Conservation (phyloP, 1,139 yeast genomes). For the Wickerhamomyces sp. region DNA sequence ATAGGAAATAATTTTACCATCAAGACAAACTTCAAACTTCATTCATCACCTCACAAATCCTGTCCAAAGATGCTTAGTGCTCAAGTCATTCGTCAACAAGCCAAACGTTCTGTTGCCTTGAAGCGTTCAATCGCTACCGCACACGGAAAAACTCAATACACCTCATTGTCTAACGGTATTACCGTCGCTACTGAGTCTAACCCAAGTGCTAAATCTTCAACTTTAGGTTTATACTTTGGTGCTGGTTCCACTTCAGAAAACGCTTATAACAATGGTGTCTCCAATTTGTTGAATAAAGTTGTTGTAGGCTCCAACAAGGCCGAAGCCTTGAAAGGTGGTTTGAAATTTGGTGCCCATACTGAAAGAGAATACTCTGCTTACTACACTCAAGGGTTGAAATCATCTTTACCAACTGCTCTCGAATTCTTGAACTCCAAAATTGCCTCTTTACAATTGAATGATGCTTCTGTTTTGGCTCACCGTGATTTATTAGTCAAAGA, state of each 20-base stretch:
- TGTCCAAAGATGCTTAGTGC: slow-evolving; percentile 22
- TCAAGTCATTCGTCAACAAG: slow-evolving; percentile 13
- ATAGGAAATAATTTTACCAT: neutral
- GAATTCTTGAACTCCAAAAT: slow-evolving; percentile 29
- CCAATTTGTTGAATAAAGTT: slow-evolving; percentile 55
- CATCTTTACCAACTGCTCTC: slow-evolving; percentile 19
- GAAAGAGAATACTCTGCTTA: slow-evolving; percentile 52
- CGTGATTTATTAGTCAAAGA: slow-evolving; percentile 34
- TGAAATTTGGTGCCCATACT: slow-evolving; percentile 40
- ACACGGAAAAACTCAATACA: slow-evolving; percentile 56
- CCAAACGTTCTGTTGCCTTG: slow-evolving; percentile 24
- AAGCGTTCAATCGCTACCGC: slow-evolving; percentile 45
- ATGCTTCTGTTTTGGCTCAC: slow-evolving; percentile 36
- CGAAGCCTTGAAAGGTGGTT: slow-evolving; percentile 39
- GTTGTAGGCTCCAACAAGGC: slow-evolving; percentile 34
- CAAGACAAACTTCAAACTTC: neutral
- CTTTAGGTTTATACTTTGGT: slow-evolving; percentile 65
- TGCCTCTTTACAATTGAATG: slow-evolving; percentile 34
- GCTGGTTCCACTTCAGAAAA: slow-evolving; percentile 80
- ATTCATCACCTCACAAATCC: neutral
- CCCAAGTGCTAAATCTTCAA: slow-evolving; percentile 49
- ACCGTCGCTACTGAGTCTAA: slow-evolving; percentile 66
- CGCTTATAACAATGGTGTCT: slow-evolving; percentile 74
- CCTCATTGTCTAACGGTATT: slow-evolving; percentile 68
- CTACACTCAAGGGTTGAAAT: slow-evolving; percentile 37